Conservation (phyloP, 495 filamentous ascomycete species). For the Penicillium salamii region DNA sequence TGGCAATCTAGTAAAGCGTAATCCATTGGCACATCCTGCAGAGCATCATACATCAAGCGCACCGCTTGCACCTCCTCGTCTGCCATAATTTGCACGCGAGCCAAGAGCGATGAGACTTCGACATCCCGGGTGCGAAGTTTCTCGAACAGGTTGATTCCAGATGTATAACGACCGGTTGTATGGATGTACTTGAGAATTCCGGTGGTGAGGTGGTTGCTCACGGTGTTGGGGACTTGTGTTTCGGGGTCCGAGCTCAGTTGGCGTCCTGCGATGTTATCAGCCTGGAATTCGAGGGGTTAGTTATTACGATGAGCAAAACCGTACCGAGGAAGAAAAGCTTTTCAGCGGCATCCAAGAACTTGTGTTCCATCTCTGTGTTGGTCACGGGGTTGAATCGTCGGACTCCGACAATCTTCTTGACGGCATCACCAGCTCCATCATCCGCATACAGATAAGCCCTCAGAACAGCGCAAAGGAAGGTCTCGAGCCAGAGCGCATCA, state of each 20-base stretch:
- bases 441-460: slow-evolving; percentile 96
- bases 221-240: slow-evolving; percentile 94
- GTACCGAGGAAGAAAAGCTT: slow-evolving; percentile 90
- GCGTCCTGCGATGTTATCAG: slow-evolving; percentile 61
- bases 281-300: neutral
- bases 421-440: slow-evolving; percentile 84
- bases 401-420: slow-evolving; percentile 90
- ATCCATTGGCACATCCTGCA: slow-evolving; percentile 92
- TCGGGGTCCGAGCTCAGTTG: slow-evolving; percentile 95
- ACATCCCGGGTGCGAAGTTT: slow-evolving; percentile 88
- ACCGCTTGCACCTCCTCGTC: slow-evolving; percentile 97
- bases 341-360: slow-evolving; percentile 93
- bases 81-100: slow-evolving; percentile 83
- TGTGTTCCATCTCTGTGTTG: slow-evolving; percentile 94
- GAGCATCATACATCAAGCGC: slow-evolving; percentile 77
- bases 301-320: no score
- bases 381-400: slow-evolving; percentile 96
- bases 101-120: slow-evolving; percentile 89
- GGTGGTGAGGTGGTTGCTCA: slow-evolving; percentile 91
- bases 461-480: slow-evolving; percentile 90
- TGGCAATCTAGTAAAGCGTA: slow-evolving; percentile 92
- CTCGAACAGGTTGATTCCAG: slow-evolving; percentile 96
- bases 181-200: slow-evolving; percentile 96
- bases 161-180: slow-evolving; percentile 91
- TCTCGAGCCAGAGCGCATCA: slow-evolving; percentile 94